phyloP scores from a whole-genome alignment of 2,329 filamentous ascomycete species.

The Colletotrichum liaoningense region DNA sequence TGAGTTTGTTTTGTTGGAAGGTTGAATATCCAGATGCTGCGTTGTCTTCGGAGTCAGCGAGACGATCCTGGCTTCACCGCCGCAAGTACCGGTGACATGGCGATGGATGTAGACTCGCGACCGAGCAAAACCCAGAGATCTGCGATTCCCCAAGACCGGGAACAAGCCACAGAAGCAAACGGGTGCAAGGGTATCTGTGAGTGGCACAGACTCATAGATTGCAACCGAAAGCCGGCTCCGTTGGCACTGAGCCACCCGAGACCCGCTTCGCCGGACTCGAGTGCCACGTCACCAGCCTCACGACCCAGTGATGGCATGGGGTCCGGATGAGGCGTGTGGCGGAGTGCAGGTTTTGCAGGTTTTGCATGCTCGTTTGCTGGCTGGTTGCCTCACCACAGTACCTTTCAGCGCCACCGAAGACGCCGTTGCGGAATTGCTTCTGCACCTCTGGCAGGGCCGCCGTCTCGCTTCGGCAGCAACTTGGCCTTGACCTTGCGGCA shows the following conservation, averaged over 20 bases:
- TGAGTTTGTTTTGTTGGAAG: neutral
- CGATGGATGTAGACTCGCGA: neutral
- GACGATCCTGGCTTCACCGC: constrained; percentile 27
- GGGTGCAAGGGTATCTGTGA: neutral
- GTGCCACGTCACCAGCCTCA: constrained; percentile 39
- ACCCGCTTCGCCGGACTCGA: constrained; percentile 17
- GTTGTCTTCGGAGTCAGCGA: constrained; percentile 33
- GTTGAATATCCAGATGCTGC: neutral
- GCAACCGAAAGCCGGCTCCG: constrained; percentile 15
- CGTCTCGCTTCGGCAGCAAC: constrained; percentile 15
- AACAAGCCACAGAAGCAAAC: constrained; percentile 29
- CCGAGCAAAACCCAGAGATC: constrained; percentile 27
- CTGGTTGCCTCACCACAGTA: constrained; percentile 31
- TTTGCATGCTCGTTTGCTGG: constrained; percentile 19
- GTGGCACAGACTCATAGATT: too few relatives aligned
- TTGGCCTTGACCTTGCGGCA: neutral
- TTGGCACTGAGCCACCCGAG: constrained; percentile 31
- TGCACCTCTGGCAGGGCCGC: constrained; percentile 22
- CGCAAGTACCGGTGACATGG: constrained; percentile 28
- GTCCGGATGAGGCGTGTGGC: constrained; percentile 37
- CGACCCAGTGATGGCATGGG: constrained; percentile 2
- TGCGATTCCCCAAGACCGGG: constrained; percentile 19
- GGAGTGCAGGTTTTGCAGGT: constrained; percentile 31
- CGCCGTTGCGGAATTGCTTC: constrained; percentile 26
- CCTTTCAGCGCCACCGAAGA: constrained; percentile 23